These are phyloP conservation scores for Malus orientalis DNA, from an alignment of 306 rosid genomes.

Conservation along the genomic window DNA sequence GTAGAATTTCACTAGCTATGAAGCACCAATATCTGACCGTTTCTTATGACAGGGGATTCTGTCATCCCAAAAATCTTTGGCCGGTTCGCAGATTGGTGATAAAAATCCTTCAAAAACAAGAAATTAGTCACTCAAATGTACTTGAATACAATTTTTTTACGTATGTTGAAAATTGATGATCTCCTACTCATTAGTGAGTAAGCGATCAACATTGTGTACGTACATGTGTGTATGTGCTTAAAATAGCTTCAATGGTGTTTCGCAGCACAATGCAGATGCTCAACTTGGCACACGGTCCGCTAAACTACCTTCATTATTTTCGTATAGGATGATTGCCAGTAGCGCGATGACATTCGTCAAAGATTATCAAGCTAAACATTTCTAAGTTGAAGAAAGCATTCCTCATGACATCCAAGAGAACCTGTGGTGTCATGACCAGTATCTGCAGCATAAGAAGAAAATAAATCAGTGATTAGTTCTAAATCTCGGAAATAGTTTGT, in stretches of 20 bases:
- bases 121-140: not conserved
- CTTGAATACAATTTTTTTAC: not conserved
- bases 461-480: not conserved
- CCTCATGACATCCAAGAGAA: conserved; percentile 76
- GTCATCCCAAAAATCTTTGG: conserved; percentile 95
- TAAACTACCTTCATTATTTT: conserved; percentile 60
- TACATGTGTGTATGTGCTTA: too few species aligned
- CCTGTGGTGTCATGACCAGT: conserved; percentile 90
- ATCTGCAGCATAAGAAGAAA: conserved; percentile 37
- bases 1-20: not conserved
- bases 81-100: conserved; percentile 55
- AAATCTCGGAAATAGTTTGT: not conserved
- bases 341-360: conserved; percentile 85
- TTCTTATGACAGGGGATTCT: conserved; percentile 73
- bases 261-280: too few species aligned
- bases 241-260: too few species aligned
- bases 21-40: conserved; percentile 35
- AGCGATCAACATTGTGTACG: too few species aligned
- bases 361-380: conserved; percentile 48
- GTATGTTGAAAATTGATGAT: too few species aligned
- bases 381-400: conserved; percentile 66
- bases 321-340: conserved; percentile 70
- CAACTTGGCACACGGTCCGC: too few species aligned
- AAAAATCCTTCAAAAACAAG: conserved; percentile 54
- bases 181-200: too few species aligned